Conservation (phyloP, 805 yeast genomes). For the Kuraishia borneana region DNA sequence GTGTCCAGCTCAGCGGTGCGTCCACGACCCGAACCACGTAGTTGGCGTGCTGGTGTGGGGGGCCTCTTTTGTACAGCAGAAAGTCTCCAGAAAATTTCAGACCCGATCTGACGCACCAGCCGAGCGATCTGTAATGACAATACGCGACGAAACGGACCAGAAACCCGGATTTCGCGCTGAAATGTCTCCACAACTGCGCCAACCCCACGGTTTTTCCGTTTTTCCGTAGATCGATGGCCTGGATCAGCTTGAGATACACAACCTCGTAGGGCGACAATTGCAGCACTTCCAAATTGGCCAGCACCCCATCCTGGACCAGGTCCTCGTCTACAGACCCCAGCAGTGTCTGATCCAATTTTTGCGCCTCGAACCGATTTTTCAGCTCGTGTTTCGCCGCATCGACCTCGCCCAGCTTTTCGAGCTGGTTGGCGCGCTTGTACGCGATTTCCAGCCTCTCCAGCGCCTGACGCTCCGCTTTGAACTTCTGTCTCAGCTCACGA, state of each 20-base stretch:
- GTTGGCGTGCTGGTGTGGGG: slow-evolving; percentile 86
- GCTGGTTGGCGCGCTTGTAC: slow-evolving; percentile 12
- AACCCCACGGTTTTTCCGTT: neutral
- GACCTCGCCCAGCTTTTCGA: slow-evolving; percentile 20
- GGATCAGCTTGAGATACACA: slow-evolving; percentile 43
- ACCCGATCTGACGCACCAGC: slow-evolving; percentile 93
- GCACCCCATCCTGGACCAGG: slow-evolving; percentile 15
- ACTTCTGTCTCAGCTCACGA: slow-evolving; percentile 58
- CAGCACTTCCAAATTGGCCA: slow-evolving; percentile 21
- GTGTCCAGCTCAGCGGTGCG: slow-evolving; percentile 26
- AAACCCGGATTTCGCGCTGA: slow-evolving; percentile 24
- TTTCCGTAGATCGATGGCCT: slow-evolving; percentile 17
- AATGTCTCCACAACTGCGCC: neutral
- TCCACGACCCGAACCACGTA: slow-evolving; percentile 17
- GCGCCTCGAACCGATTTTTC: neutral
- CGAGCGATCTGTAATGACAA: slow-evolving; percentile 77
- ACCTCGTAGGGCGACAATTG: slow-evolving; percentile 73
- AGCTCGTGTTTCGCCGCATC: slow-evolving; percentile 9
- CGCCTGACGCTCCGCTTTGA: slow-evolving; percentile 57
- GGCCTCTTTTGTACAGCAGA: slow-evolving; percentile 79
- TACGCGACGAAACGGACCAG: slow-evolving; percentile 58
- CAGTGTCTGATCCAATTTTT: neutral
- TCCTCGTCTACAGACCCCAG: slow-evolving; percentile 25
- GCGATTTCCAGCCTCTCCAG: slow-evolving; percentile 37
- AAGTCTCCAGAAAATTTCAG: slow-evolving; percentile 87